phyloP scores from a whole-genome alignment of 176 grass and related monocot genomes.

The Zizania latifolia region DNA sequence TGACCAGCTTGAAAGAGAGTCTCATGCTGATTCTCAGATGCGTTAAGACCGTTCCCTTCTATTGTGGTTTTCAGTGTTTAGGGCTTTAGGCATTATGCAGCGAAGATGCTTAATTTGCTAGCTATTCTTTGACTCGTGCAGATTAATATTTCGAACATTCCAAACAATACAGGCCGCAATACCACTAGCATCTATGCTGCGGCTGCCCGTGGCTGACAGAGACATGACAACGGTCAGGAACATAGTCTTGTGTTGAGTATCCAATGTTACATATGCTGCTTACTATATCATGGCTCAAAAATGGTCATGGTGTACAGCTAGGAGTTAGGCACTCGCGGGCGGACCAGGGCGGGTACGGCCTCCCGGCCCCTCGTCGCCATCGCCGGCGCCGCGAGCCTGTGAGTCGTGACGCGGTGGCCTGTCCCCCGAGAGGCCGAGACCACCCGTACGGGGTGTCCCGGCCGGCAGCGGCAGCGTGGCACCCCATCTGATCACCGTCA shows the following conservation, averaged over 20 bases:
- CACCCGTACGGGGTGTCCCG: not conserved
- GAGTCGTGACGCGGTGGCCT: no score
- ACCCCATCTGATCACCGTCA: not conserved
- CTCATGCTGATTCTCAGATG: not conserved
- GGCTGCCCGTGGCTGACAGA: conserved; percentile 4
- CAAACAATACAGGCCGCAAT: not conserved
- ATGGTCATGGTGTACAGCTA: no score
- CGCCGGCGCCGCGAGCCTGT: not conserved
- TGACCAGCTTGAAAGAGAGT: not conserved
- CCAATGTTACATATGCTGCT: not conserved
- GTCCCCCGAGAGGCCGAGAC: not conserved
- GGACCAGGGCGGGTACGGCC: not conserved
- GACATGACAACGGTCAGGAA: conserved; percentile 22
- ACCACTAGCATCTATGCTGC: not conserved
- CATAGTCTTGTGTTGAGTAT: not conserved
- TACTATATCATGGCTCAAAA: no score
- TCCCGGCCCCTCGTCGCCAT: not conserved
- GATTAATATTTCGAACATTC: conserved; percentile 24
- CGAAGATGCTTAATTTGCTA: not conserved
- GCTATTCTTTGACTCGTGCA: not conserved
- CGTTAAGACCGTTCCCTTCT: not conserved
- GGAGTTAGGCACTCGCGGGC: no score
- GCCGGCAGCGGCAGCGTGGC: not conserved
- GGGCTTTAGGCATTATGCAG: not conserved
- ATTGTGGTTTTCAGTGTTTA: not conserved